A percentile compares a stretch with the other conserved stretches of the same genome.
phyloP scores from a whole-genome alignment of 176 grass and related monocot genomes.

The Ensete glaucum region DNA sequence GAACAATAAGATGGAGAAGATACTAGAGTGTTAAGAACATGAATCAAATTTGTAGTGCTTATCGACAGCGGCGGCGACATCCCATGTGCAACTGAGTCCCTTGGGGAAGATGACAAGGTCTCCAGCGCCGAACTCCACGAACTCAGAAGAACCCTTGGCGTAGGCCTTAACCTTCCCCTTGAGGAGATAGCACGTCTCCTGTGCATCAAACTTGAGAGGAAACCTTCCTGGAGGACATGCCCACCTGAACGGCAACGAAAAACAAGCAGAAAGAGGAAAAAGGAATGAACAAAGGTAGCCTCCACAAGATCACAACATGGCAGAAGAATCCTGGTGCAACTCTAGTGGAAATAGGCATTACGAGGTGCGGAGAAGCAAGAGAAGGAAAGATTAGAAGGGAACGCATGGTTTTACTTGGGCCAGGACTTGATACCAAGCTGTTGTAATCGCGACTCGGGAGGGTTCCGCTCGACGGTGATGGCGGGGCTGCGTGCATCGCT shows the following conservation, averaged over 20 bases:
- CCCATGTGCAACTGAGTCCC: constrained; percentile 89
- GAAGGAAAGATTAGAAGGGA: neutral
- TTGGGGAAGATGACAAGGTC: constrained; percentile 88
- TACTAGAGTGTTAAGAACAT: neutral
- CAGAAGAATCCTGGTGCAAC: too few species aligned
- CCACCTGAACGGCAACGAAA: constrained; percentile 31
- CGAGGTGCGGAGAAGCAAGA: too few species aligned
- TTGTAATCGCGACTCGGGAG: constrained; percentile 53
- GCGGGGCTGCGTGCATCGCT: constrained; percentile 44
- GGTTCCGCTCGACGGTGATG: constrained; percentile 54
- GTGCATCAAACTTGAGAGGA: constrained; percentile 68
- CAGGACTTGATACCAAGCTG: constrained; percentile 85
- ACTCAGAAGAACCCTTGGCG: constrained; percentile 60
- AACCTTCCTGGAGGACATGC: constrained; percentile 73
- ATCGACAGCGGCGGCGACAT: constrained; percentile 62
- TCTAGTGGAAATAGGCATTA: too few species aligned
- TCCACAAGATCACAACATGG: too few species aligned
- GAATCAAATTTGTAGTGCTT: constrained; percentile 22
- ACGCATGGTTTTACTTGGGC: constrained; percentile 56
- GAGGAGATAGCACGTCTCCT: constrained; percentile 78
- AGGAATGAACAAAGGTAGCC: neutral
- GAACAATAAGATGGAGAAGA: too few species aligned
- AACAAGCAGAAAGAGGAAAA: neutral
- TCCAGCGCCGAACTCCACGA: constrained; percentile 78
- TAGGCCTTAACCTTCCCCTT: constrained; percentile 73